phyloP scores from a whole-genome alignment of 2,329 filamentous ascomycete genomes.

The Colletotrichum orchidophilum region DNA sequence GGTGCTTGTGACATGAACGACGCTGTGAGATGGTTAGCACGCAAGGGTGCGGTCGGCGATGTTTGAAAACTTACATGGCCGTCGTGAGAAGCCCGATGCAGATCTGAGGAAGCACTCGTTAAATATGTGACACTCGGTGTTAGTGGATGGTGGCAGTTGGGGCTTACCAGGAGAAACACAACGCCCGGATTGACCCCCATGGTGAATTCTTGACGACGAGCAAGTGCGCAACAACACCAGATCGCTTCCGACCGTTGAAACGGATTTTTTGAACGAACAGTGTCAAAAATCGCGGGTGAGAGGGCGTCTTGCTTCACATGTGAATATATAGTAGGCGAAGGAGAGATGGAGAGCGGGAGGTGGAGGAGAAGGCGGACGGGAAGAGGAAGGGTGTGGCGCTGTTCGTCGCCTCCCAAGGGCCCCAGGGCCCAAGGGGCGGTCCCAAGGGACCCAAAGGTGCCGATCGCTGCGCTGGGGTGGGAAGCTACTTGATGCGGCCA shows the following conservation, averaged over 20 bases:
- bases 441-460: background rate
- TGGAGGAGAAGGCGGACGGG: slow-evolving; percentile 2
- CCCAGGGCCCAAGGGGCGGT: background rate
- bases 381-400: slow-evolving; percentile 22
- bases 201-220: background rate
- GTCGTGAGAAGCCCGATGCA: slow-evolving; percentile 42
- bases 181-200: slow-evolving; percentile 42
- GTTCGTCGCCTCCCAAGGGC: slow-evolving; percentile 4
- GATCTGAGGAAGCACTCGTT: slow-evolving; percentile 35
- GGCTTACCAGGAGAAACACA: slow-evolving; percentile 43
- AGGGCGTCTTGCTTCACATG: background rate
- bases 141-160: background rate
- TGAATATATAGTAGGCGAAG: slow-evolving; percentile 3
- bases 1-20: slow-evolving; percentile 49
- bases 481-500: background rate
- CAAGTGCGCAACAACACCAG: background rate
- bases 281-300: background rate
- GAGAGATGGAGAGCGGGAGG: background rate
- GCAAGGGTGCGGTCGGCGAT: background rate
- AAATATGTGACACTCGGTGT: background rate
- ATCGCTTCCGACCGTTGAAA: background rate
- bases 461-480: slow-evolving; percentile 25
- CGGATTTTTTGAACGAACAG: background rate
- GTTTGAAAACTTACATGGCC: slow-evolving; percentile 40
- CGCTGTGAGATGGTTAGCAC: slow-evolving; percentile 38